Evolutionary conservation across 2,329 filamentous ascomycete genomes (phyloP).

Genomic region (Fusarium torulosum): DNA sequence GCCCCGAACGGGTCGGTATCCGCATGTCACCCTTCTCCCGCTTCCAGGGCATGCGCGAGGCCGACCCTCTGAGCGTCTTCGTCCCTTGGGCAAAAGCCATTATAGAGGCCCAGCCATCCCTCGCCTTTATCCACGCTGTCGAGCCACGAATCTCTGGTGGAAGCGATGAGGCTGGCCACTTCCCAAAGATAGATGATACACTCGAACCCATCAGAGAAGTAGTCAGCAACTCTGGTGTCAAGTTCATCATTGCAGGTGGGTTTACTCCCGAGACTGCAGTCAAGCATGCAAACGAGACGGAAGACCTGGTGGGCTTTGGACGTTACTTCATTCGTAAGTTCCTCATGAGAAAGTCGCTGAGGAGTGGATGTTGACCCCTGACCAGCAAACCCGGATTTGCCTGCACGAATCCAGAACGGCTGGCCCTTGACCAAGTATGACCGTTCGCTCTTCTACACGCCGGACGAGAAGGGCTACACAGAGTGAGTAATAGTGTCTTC

Average conservation of each 20-base stretch:
- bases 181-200: conserved; percentile 51
- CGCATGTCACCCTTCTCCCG: conserved; percentile 70
- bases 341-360: neutral
- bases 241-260: conserved; percentile 54
- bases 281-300: conserved; percentile 49
- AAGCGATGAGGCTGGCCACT: conserved; percentile 49
- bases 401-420: conserved; percentile 43
- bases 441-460: conserved; percentile 39
- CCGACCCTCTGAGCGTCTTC: conserved; percentile 59
- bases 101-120: conserved; percentile 63
- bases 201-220: conserved; percentile 52
- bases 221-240: conserved; percentile 45
- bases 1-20: conserved; percentile 66
- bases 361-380: conserved; percentile 4
- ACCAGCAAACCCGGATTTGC: conserved; percentile 44
- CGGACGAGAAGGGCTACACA: conserved; percentile 37
- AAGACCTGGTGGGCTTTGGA: conserved; percentile 53
- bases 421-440: conserved; percentile 44
- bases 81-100: conserved; percentile 71
- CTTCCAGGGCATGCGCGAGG: conserved; percentile 75
- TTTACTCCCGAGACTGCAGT: conserved; percentile 49
- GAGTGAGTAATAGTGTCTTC: conserved; percentile 27
- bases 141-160: conserved; percentile 66
- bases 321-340: conserved; percentile 49
- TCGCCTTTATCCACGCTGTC: conserved; percentile 73